Evolutionary conservation across 2,329 filamentous ascomycete genomes (phyloP), one percentile per base, ranked within the genome.

Genomic region (Aspergillus pseudonomiae): DNA sequence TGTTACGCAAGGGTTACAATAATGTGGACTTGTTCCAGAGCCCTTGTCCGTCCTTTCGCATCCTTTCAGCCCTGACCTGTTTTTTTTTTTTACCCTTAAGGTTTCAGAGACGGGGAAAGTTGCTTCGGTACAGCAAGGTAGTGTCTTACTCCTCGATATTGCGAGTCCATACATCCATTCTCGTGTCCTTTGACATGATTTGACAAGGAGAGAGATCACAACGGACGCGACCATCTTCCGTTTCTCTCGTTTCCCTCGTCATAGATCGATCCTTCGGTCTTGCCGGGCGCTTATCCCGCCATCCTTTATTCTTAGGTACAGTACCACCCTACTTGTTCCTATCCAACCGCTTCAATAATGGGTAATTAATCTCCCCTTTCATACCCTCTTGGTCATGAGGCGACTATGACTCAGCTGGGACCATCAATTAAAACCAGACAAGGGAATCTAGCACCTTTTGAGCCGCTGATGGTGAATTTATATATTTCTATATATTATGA

Each of bases 1-100:
- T 57, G 66, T 68, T 69, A 70, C 67, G 68, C 67, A 69, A 70
- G 68, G 67, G 66, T 67, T 68, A 65, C 62, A 62, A 64, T 63
- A 63, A 63, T 60, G 53, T 50, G 53, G 46, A 50, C 59, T 57
- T 50, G 30, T 53, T 41, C 55, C 48, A 52, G 48, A 52, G 53
- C 43, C 58, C n/a, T 19, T 55, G 32, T 55, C 52, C 52, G 19
- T 39, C 52, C 52, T 55, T 55, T 39, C 52, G 30, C 52, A 41
- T 24, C 34, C 52, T 55, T 39, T 55, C n/a, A 55, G 52, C 52
- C 52, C 26, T 55, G 32, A 36, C 21, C n/a, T 19, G 46, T 43
- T 48, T 43, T 14, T 14, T 14, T 14, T 14, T 24, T 46, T 46
- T 46, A 16, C 43, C 43, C 45, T 60, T 52, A 21, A 59, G 30